These are phyloP conservation scores for Thalassia testudinum DNA, from an alignment of 116 monocot genomes.

Conservation along the genomic window DNA sequence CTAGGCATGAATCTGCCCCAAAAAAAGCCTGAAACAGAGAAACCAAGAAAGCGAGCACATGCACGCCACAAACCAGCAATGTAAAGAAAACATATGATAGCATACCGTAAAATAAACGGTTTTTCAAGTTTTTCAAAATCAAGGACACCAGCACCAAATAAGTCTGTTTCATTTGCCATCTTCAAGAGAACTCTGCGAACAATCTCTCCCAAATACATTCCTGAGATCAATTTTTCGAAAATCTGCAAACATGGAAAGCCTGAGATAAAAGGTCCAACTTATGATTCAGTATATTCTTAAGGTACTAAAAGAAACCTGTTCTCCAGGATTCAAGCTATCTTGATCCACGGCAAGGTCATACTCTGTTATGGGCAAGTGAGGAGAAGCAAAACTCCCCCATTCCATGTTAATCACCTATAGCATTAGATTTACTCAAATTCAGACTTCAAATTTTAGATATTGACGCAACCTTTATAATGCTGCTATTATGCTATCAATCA, in stretches of 20 bases:
- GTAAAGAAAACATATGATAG: too few species aligned
- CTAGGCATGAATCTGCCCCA: too few species aligned
- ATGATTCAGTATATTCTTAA: not conserved
- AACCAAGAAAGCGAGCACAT: too few species aligned
- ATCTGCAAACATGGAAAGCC: conserved; percentile 18
- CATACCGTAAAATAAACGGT: conserved; percentile 28
- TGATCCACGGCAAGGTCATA: conserved; percentile 47
- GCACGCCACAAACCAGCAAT: too few species aligned
- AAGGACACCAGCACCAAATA: conserved; percentile 30
- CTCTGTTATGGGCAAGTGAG: conserved; percentile 52
- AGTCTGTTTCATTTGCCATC: conserved; percentile 23
- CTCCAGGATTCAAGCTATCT: conserved; percentile 67
- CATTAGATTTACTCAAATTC: not conserved
- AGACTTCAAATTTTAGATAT: too few species aligned
- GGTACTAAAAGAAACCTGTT: conserved; percentile 31
- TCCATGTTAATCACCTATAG: conserved; percentile 94
- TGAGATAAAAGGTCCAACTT: not conserved
- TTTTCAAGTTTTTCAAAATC: conserved; percentile 26
- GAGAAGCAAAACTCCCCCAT: conserved; percentile 76
- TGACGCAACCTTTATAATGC: too few species aligned
- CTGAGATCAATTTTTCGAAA: conserved; percentile 46
- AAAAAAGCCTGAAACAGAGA: too few species aligned
- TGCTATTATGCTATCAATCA: too few species aligned
- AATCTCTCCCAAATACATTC: conserved; percentile 60
- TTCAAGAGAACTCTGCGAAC: conserved; percentile 39